Evolutionary conservation across 768 basidiomycete genomes (phyloP).

Genomic region (Amanita brunnescens): DNA sequence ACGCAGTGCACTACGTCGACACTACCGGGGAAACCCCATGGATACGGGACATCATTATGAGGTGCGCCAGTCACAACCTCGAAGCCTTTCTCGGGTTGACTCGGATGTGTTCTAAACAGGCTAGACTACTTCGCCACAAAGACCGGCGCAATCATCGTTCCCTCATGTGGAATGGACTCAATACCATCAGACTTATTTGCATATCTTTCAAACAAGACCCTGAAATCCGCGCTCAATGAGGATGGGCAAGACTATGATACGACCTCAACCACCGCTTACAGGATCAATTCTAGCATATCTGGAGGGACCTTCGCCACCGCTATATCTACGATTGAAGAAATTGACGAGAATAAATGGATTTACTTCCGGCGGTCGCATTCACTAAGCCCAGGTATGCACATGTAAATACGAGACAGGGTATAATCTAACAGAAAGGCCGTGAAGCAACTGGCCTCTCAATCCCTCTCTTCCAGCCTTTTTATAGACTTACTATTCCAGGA

Average conservation of each 20-base stretch:
- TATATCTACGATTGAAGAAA: constrained; percentile 28
- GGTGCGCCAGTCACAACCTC: constrained; percentile 29
- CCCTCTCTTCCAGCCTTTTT: constrained; percentile 21
- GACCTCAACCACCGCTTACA: constrained; percentile 47
- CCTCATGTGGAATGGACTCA: constrained; percentile 72
- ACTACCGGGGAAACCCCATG: constrained; percentile 67
- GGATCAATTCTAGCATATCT: constrained; percentile 40
- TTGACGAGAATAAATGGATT: constrained; percentile 27
- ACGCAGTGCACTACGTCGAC: constrained; percentile 82
- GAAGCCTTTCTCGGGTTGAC: neutral
- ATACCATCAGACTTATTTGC: constrained; percentile 65
- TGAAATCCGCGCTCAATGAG: constrained; percentile 33
- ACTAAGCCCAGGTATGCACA: constrained; percentile 33
- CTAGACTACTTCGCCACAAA: constrained; percentile 66
- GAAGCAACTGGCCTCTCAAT: neutral
- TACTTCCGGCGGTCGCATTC: constrained; percentile 22
- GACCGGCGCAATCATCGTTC: constrained; percentile 68
- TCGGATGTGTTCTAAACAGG: constrained; percentile 27
- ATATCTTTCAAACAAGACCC: constrained; percentile 59
- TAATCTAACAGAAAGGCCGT: constrained; percentile 2
- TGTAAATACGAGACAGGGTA: neutral
- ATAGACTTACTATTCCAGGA: constrained; percentile 30
- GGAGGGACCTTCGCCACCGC: constrained; percentile 53
- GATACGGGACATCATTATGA: constrained; percentile 50
- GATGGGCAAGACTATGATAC: constrained; percentile 22